A percentile compares a stretch with the other conserved stretches of the same genome.
Conservation (phyloP, 1,284 basidiomycete genomes). For the Fomitiporia mediterranea region DNA sequence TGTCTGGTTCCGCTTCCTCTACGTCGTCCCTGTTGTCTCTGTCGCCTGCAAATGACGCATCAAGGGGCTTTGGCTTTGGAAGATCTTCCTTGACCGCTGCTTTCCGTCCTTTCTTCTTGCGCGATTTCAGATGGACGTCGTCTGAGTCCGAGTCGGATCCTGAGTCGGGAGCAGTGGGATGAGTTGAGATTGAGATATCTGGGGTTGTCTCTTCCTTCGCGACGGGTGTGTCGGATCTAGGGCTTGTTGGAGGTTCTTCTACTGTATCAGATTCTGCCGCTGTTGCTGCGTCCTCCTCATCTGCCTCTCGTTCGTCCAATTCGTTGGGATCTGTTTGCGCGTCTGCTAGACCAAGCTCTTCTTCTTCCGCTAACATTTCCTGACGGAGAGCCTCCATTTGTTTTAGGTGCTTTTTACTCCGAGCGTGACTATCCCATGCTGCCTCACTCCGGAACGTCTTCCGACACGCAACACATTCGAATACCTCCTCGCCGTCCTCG, state of each 20-base stretch:
- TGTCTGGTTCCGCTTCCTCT: not conserved
- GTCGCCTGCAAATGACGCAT: no score
- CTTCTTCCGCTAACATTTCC: slow-evolving; percentile 77
- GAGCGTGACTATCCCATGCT: slow-evolving; percentile 94
- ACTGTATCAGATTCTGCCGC: slow-evolving; percentile 18
- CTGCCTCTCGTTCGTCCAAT: slow-evolving; percentile 16
- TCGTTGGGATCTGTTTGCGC: slow-evolving; percentile 21
- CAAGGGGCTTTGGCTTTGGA: no score
- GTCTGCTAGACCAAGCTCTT: slow-evolving; percentile 47
- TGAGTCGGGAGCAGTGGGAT: not conserved
- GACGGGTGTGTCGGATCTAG: not conserved
- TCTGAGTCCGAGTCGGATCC: not conserved
- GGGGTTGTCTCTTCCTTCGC: not conserved
- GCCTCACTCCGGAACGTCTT: slow-evolving; percentile 92
- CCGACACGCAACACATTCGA: slow-evolving; percentile 95
- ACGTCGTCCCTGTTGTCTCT: slow-evolving; percentile 7
- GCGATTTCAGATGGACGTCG: not conserved
- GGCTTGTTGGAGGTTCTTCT: slow-evolving; percentile 12
- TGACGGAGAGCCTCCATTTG: slow-evolving; percentile 72
- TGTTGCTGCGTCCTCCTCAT: slow-evolving; percentile 22
- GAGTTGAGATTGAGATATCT: no score
- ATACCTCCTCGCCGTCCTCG: slow-evolving; percentile 61
- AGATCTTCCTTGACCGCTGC: slow-evolving; percentile 20
- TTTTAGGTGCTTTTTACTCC: slow-evolving; percentile 93
- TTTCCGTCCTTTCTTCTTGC: slow-evolving; percentile 24